These are phyloP conservation scores for Nothophaeocryptopus gaeumannii DNA, from an alignment of 2,329 filamentous ascomycete species.

Conservation along the genomic window DNA sequence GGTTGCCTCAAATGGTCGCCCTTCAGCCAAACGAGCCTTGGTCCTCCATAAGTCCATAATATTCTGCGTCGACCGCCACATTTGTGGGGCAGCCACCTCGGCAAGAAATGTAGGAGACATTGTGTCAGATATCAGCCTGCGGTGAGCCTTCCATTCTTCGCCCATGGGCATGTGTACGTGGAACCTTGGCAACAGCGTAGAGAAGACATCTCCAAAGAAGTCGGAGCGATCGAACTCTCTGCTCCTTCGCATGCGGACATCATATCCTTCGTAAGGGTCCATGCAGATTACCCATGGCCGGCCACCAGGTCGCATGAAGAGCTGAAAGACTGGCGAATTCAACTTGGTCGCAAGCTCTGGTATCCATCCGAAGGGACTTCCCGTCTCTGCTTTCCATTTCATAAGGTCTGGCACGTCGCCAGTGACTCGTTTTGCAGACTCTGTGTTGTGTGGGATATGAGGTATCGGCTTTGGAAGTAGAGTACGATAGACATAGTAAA, in stretches of 20 bases:
- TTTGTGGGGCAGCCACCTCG: constrained; percentile 29
- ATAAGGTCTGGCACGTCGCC: constrained; percentile 47
- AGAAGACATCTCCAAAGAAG: constrained; percentile 34
- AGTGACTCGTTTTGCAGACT: constrained; percentile 37
- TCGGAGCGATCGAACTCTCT: constrained; percentile 47
- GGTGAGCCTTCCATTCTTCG: constrained; percentile 29
- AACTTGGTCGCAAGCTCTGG: constrained; percentile 10
- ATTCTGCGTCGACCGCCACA: constrained; percentile 24
- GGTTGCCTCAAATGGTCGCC: constrained; percentile 34
- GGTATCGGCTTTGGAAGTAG: constrained; percentile 44
- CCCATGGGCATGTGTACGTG: constrained; percentile 27
- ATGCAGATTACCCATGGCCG: constrained; percentile 46
- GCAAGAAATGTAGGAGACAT: constrained; percentile 32
- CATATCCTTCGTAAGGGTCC: constrained; percentile 45
- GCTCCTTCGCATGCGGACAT: constrained; percentile 44
- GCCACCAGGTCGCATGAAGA: constrained; percentile 46
- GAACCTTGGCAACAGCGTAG: constrained; percentile 22
- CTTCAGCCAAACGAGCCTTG: constrained; percentile 31
- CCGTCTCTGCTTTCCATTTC: constrained; percentile 36
- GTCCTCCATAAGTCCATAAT: constrained; percentile 35
- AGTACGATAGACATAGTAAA: constrained; percentile 7
- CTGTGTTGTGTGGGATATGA: constrained; percentile 47
- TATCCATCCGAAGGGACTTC: constrained; percentile 20
- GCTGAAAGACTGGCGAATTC: constrained; percentile 46
- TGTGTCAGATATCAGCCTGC: constrained; percentile 28